Percentiles rank a stretch among this genome's conserved stretches.
Evolutionary conservation across 257 asterid species (phyloP).

Genomic region (Vinca minor): DNA sequence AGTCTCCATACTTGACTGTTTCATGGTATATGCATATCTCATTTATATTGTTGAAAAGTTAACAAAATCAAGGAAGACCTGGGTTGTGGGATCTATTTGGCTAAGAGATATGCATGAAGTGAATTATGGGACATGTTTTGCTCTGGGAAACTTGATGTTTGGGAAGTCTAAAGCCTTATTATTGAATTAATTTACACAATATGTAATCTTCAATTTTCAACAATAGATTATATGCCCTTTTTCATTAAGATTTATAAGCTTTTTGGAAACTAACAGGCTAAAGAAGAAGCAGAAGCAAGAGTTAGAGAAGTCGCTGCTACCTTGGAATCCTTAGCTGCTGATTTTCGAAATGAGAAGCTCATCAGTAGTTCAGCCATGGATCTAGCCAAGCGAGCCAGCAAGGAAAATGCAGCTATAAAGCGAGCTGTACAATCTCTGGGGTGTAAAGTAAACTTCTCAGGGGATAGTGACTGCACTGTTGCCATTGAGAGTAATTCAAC

Average conservation of each 20-base stretch:
- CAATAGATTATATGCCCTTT: not conserved
- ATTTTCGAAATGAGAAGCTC: slow-evolving; percentile 61
- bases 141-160: not conserved
- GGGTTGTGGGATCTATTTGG: not conserved
- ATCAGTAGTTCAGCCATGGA: slow-evolving; percentile 62
- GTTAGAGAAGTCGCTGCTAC: slow-evolving; percentile 35
- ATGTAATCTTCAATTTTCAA: not conserved
- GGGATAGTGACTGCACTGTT: slow-evolving; percentile 66
- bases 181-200: not conserved
- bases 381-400: slow-evolving; percentile 52
- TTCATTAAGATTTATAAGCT: not conserved
- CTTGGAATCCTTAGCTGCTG: slow-evolving; percentile 51
- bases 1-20: not conserved
- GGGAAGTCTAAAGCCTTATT: not conserved
- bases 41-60: not conserved
- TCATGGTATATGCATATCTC: not conserved
- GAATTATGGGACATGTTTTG: not conserved
- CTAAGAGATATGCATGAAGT: not conserved
- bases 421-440: slow-evolving; percentile 88
- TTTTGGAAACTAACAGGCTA: slow-evolving; percentile 47
- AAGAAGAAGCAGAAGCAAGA: slow-evolving; percentile 68
- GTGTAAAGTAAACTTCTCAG: slow-evolving; percentile 62
- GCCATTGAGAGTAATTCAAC: slow-evolving; percentile 57
- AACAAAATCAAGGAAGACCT: not conserved
- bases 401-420: slow-evolving; percentile 63